Conservation (phyloP, 2,329 filamentous ascomycete genomes). For the Botrytis elliptica region DNA sequence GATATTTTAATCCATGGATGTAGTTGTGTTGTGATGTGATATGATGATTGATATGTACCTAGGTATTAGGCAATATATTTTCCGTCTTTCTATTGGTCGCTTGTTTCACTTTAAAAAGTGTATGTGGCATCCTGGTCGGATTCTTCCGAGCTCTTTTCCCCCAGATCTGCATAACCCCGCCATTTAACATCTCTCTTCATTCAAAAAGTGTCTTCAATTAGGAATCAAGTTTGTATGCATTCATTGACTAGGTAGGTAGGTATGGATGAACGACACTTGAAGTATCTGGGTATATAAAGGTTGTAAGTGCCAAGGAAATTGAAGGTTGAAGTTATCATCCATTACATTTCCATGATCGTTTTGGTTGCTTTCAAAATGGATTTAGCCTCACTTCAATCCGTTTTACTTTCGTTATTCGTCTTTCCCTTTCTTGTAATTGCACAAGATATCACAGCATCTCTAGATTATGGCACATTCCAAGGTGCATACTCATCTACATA, state of each 20-base stretch:
- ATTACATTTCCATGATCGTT: neutral
- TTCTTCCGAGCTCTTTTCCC: neutral
- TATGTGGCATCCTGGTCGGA: neutral
- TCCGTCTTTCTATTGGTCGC: constrained; percentile 9
- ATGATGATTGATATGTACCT: constrained; percentile 1
- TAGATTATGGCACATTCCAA: constrained; percentile 53
- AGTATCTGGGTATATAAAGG: neutral
- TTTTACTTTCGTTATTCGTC: neutral
- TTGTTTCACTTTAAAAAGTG: neutral
- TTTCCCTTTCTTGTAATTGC: constrained; percentile 14
- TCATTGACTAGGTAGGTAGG: neutral
- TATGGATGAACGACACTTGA: neutral
- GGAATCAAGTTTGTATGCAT: neutral
- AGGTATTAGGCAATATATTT: constrained; percentile 1
- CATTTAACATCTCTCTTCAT: neutral
- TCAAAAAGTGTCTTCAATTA: neutral
- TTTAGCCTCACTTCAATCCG: neutral
- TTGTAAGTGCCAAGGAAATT: constrained; percentile 3
- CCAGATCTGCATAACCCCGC: neutral
- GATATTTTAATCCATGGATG: constrained; percentile 19
- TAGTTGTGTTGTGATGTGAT: constrained; percentile 16
- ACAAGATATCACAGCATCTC: constrained; percentile 41
- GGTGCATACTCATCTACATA: constrained; percentile 52
- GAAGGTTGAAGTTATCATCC: constrained; percentile 9
- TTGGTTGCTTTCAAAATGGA: neutral